These are phyloP conservation scores for Pseudogymnoascus sp. DNA, from an alignment of 2,329 filamentous ascomycete species.

Conservation along the genomic window DNA sequence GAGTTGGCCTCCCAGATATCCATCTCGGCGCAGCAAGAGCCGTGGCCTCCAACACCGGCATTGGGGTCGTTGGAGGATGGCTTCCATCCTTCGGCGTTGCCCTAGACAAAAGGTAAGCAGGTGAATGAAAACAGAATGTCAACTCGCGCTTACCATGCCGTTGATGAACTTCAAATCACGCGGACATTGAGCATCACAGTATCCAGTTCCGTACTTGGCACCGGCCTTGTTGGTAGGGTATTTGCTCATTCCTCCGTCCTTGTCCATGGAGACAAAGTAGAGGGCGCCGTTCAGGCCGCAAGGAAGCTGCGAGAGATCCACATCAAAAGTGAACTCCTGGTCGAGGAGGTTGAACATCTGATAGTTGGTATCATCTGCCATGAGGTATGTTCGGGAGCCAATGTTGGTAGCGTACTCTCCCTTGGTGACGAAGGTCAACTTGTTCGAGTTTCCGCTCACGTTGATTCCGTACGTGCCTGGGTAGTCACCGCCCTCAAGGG, in stretches of 20 bases:
- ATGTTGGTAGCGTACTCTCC: constrained; percentile 37
- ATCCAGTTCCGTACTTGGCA: constrained; percentile 54
- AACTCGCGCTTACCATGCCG: constrained; percentile 36
- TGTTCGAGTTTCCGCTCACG: constrained; percentile 44
- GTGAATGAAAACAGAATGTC: constrained; percentile 25
- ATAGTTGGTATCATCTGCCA: constrained; percentile 55
- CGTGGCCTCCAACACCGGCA: constrained; percentile 44
- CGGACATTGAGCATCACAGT: constrained; percentile 55
- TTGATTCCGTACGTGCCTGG: constrained; percentile 46
- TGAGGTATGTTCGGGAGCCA: constrained; percentile 55
- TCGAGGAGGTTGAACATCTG: constrained; percentile 58
- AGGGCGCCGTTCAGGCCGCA: constrained; percentile 68
- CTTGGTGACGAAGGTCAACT: constrained; percentile 51
- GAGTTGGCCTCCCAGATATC: constrained; percentile 61
- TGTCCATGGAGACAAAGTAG: constrained; percentile 58
- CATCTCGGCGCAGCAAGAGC: constrained; percentile 62
- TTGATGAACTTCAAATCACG: constrained; percentile 47
- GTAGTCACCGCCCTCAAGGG: constrained; percentile 48
- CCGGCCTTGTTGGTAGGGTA: constrained; percentile 49
- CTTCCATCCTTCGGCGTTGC: constrained; percentile 46
- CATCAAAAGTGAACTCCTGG: constrained; percentile 66
- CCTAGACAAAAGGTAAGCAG: constrained; percentile 29
- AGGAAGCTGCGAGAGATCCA: constrained; percentile 59
- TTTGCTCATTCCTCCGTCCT: constrained; percentile 49
- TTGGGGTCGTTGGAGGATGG: constrained; percentile 42